Conservation (phyloP, 306 rosid genomes). For the Lithocarpus polystachyus region DNA sequence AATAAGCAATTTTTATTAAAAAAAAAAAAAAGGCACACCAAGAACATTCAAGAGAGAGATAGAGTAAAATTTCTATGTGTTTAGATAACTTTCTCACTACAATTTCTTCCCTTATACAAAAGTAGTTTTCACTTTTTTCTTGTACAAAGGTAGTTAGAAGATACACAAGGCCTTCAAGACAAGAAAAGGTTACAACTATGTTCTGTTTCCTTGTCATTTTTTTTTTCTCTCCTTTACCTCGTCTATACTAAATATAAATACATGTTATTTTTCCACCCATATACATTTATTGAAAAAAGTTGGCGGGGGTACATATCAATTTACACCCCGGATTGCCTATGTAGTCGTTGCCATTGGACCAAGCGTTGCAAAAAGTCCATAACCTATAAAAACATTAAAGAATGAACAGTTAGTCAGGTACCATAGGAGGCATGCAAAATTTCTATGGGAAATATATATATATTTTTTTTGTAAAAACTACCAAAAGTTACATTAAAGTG, state of each 20-base stretch:
- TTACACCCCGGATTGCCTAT: conserved; percentile 45
- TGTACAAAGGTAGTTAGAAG: conserved; percentile 28
- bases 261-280: conserved; percentile 33
- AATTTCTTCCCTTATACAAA: neutral
- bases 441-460: neutral
- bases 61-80: conserved; percentile 4
- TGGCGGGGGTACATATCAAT: conserved; percentile 18
- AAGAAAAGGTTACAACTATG: conserved; percentile 15
- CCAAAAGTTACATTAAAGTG: conserved; percentile 6
- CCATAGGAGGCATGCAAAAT: neutral
- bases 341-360: conserved; percentile 55
- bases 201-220: conserved; percentile 15
- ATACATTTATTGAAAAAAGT: conserved; percentile 27
- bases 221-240: neutral
- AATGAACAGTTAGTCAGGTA: neutral
- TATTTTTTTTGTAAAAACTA: neutral
- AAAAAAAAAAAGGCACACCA: neutral
- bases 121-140: neutral
- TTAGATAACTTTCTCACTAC: conserved; percentile 17
- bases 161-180: conserved; percentile 29
- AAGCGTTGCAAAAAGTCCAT: conserved; percentile 73
- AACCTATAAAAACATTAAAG: conserved; percentile 40
- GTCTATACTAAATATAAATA: conserved; percentile 3
- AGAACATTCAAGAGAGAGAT: neutral
- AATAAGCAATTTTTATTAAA: neutral